These are phyloP conservation scores for Parsonsia alboflavescens DNA, from an alignment of 257 asterid species.

Conservation along the genomic window DNA sequence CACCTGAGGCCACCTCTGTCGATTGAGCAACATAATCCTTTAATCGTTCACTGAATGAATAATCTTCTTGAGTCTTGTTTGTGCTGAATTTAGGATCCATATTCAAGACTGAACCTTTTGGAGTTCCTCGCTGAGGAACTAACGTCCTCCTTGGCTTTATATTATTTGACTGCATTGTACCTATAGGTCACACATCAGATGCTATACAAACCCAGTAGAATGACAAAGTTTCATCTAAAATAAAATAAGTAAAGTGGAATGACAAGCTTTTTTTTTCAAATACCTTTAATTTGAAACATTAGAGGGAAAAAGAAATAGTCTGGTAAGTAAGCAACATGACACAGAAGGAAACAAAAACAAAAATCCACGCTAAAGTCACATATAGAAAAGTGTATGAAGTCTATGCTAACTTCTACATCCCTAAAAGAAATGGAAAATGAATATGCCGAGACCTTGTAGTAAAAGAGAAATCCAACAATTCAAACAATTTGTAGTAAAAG, in stretches of 20 bases:
- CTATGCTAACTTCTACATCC: background rate
- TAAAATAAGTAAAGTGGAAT: background rate
- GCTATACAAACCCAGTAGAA: constrained; percentile 10
- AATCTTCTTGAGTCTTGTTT: constrained; percentile 38
- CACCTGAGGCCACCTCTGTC: constrained; percentile 25
- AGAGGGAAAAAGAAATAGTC: background rate
- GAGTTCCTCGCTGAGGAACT: constrained; percentile 46
- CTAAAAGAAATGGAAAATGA: background rate
- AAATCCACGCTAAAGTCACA: background rate
- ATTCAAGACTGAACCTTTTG: constrained; percentile 41
- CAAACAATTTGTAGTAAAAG: background rate
- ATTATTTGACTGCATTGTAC: constrained; percentile 50
- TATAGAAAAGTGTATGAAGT: background rate
- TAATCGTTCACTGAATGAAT: constrained; percentile 25
- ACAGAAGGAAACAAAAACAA: background rate
- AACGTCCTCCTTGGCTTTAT: constrained; percentile 56
- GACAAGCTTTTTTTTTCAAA: background rate
- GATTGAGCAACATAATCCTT: constrained; percentile 32
- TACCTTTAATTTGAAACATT: background rate
- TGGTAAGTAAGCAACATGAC: background rate
- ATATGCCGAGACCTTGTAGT: no score
- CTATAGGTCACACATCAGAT: constrained; percentile 27
- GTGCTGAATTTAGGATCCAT: constrained; percentile 26
- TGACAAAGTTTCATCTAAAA: background rate
- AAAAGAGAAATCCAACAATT: no score